Evolutionary conservation across 768 basidiomycete genomes (phyloP).

Genomic region (Macrolepiota dolichaula): DNA sequence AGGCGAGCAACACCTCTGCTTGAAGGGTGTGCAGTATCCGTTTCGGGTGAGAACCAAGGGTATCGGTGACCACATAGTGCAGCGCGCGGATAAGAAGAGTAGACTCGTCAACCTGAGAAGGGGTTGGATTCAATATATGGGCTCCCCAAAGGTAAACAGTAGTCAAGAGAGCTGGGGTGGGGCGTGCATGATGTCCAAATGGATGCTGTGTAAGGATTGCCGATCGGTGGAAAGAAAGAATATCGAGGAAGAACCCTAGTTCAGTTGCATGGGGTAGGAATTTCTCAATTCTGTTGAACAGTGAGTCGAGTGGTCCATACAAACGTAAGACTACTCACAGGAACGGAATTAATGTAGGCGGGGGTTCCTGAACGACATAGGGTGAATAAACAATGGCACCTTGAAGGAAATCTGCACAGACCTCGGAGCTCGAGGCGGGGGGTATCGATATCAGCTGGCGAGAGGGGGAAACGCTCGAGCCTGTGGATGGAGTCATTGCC

Average conservation of each 20-base stretch:
- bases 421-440: slow-evolving; percentile 36
- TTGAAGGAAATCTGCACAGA: slow-evolving; percentile 18
- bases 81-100: slow-evolving; percentile 48
- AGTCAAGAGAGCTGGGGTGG: slow-evolving; percentile 46
- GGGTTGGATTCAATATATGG: slow-evolving; percentile 35
- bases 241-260: slow-evolving; percentile 65
- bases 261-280: slow-evolving; percentile 56
- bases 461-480: slow-evolving; percentile 40
- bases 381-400: slow-evolving; percentile 9
- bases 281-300: slow-evolving; percentile 44
- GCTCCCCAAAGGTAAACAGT: slow-evolving; percentile 52
- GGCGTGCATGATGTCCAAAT: slow-evolving; percentile 44
- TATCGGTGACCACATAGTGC: slow-evolving; percentile 41
- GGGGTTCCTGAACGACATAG: slow-evolving; percentile 32
- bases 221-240: slow-evolving; percentile 42
- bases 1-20: slow-evolving; percentile 59
- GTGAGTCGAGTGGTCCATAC: slow-evolving; percentile 2
- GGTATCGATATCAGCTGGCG: slow-evolving; percentile 29
- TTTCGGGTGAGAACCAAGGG: slow-evolving; percentile 46
- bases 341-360: slow-evolving; percentile 31
- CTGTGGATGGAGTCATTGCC: slow-evolving; percentile 38
- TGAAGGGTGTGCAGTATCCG: slow-evolving; percentile 54
- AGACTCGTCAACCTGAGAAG: slow-evolving; percentile 39
- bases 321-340: slow-evolving; percentile 25
- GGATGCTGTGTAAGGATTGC: slow-evolving; percentile 42